These are phyloP conservation scores for Trichoderma sp. DNA, from an alignment of 2,329 filamentous ascomycete genomes.

Conservation along the genomic window DNA sequence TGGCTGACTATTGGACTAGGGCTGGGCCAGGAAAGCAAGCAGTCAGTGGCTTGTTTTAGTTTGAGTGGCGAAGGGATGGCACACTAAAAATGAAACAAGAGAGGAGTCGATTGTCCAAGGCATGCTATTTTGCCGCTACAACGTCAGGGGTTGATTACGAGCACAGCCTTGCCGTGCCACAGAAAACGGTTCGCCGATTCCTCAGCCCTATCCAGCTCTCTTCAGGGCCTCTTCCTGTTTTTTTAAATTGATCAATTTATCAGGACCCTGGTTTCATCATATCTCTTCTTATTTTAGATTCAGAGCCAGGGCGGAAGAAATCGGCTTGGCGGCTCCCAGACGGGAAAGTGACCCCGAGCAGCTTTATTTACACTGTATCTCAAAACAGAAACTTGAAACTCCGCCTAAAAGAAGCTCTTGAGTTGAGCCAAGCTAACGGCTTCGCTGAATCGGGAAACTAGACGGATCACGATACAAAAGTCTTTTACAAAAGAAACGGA, in stretches of 20 bases:
- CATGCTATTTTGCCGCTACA: not conserved
- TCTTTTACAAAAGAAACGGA: not conserved
- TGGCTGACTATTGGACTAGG: not conserved
- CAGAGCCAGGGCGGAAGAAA: not conserved
- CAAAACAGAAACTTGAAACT: not conserved
- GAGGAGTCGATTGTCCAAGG: not conserved
- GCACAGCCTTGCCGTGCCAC: not conserved
- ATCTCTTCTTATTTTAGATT: not conserved
- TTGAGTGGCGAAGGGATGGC: not conserved
- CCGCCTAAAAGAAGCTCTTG: not conserved
- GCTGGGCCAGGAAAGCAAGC: slow-evolving; percentile 1
- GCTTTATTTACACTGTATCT: not conserved
- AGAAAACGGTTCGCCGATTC: not conserved
- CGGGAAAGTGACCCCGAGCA: not conserved
- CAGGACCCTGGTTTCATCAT: too few species aligned
- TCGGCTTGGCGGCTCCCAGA: not conserved
- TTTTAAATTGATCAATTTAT: not conserved
- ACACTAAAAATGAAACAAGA: slow-evolving; percentile 12
- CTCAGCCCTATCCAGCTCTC: slow-evolving; percentile 4
- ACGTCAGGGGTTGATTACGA: not conserved
- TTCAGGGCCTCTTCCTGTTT: not conserved
- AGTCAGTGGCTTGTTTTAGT: slow-evolving; percentile 5
- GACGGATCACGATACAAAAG: not conserved
- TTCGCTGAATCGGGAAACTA: not conserved
- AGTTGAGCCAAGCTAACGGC: not conserved